Evolutionary conservation across 1,284 basidiomycete species (phyloP), one percentile per base, ranked within the genome.

Genomic region (Puccinia coronata): DNA sequence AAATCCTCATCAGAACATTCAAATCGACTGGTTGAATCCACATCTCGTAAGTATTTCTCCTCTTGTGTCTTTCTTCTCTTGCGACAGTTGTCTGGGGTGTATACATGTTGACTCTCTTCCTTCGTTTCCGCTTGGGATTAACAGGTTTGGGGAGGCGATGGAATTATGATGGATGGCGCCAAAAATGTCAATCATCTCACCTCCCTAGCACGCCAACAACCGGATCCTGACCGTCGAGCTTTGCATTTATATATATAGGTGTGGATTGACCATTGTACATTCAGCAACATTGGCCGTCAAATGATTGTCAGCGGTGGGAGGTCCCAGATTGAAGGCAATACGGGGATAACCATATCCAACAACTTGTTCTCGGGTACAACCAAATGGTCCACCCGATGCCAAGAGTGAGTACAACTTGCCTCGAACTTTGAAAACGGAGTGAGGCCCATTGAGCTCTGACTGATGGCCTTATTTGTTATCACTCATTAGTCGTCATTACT

Each of bases 101-200:
- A 28, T n/a, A 28, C 23, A 9, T 57, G 25, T 25, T 57, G 5
- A 57, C 25, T 31, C 8, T 34, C 57, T 34, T 1, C 23, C 16
- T 28, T 5, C 18, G 11, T n/a, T 61, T 1, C 31, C 14, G 47
- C n/a, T 43, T 6, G 1, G 31, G 28, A 36, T 36, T 11, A 61
- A 63, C 28, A 80, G 78, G 78, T 80, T 6, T 80, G 78, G 78
- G 78, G 69, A 41, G 78, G 78, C n/a, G 78, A 80, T 73, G 67
- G 55, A n/a, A 57, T 80, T 14, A 72, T 63, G 51, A 28, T 80
- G 36, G 41, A 71, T 11, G 78, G 55, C 16, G 53, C 53, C 3
- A 39, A 18, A 20, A 25, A 80, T 59, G 78, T 80, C 28, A 73
- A 9, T 28, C 8, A 8, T 18, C 36, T 36, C 57, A 16, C 16